Evolutionary conservation across 306 rosid species (phyloP).

Genomic region (Begonia fuchsioides): DNA sequence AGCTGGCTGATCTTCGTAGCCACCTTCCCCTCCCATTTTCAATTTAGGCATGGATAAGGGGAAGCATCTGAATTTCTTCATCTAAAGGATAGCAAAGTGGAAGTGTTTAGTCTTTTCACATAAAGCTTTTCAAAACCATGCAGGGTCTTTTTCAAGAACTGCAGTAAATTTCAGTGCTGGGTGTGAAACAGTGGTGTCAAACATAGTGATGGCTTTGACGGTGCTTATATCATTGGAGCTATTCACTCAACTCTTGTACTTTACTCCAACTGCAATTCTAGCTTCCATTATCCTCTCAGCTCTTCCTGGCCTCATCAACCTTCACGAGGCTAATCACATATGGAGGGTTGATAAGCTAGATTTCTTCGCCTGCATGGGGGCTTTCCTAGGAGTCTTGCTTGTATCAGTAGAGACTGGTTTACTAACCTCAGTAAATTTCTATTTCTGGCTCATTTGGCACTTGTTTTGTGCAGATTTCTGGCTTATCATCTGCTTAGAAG

Average conservation of each 20-base stretch:
- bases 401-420: conserved; percentile 68
- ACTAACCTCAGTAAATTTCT: conserved; percentile 42
- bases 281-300: conserved; percentile 70
- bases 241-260: conserved; percentile 53
- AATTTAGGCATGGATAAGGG: no score
- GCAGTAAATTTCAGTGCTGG: conserved; percentile 76
- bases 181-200: conserved; percentile 50
- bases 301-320: conserved; percentile 55
- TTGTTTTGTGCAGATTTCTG: no score
- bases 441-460: neutral
- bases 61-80: no score
- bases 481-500: no score
- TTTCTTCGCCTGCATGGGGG: conserved; percentile 47
- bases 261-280: conserved; percentile 60
- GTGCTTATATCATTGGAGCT: conserved; percentile 45
- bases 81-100: no score
- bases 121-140: neutral
- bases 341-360: conserved; percentile 75
- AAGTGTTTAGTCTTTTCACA: no score
- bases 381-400: conserved; percentile 67
- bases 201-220: conserved; percentile 55
- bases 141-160: conserved; percentile 72
- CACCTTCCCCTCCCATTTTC: no score
- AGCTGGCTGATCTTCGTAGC: neutral
- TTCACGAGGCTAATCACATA: conserved; percentile 30